Percentiles rank a stretch among this genome's conserved stretches.
Evolutionary conservation across 202 grass and related monocot species (phyloP).

Genomic region (Schoenoplectus tabernaemontani): DNA sequence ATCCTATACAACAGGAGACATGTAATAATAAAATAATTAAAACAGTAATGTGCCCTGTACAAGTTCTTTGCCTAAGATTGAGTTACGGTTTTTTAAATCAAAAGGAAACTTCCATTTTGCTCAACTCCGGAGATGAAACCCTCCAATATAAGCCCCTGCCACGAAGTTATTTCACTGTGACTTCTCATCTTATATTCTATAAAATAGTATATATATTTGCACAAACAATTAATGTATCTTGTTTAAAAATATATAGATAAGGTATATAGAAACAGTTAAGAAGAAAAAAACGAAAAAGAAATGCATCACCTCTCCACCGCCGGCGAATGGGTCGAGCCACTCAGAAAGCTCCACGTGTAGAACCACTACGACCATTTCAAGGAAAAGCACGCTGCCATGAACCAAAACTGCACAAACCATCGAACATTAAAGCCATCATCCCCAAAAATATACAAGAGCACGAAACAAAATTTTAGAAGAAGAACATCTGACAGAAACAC

Average conservation of each 20-base stretch:
- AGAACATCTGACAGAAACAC: neutral
- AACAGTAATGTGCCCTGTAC: neutral
- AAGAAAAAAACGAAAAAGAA: neutral
- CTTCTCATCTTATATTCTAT: neutral
- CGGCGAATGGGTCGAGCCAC: neutral
- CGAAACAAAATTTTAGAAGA: constrained; percentile 11
- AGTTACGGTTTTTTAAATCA: constrained; percentile 1
- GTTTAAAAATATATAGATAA: neutral
- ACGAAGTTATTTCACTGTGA: constrained; percentile 18
- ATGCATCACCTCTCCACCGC: neutral
- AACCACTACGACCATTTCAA: constrained; percentile 6
- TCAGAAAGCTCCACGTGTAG: constrained; percentile 7
- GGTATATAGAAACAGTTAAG: neutral
- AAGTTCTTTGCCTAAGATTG: neutral
- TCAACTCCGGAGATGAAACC: neutral
- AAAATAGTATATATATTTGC: neutral
- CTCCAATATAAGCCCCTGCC: neutral
- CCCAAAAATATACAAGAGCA: too few relatives aligned
- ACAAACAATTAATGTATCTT: neutral
- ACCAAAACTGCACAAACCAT: constrained; percentile 12
- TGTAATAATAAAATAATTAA: neutral
- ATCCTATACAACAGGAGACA: neutral
- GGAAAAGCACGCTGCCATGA: neutral
- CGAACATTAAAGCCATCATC: neutral
- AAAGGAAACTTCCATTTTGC: constrained; percentile 6